Evolutionary conservation across 2,329 filamentous ascomycete species (phyloP), one percentile per base, ranked within the genome.

Genomic region (Ophiocordyceps camponoti-floridani): DNA sequence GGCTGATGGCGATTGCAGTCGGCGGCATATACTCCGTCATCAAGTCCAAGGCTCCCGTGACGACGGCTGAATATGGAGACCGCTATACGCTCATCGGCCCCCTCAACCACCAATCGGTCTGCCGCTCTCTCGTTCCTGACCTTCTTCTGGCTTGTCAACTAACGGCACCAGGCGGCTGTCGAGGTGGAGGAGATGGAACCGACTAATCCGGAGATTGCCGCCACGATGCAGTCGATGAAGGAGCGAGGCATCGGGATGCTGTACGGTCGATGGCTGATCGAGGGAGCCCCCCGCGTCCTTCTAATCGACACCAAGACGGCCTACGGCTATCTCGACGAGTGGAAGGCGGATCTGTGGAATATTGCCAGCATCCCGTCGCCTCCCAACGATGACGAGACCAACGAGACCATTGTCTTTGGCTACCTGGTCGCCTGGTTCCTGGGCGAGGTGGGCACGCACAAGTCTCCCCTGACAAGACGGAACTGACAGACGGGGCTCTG

Each of bases 1-100:
- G n/a, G 38, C 40, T 48, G 18, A 40, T 43, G 37, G 47, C 41
- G 27, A n/a, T 19, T 33, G 16, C 47, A 93, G 91, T 98, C 49
- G 91, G 91, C 58, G 91, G 91, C 56, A 98, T 98, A 67, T 98
- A 98, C 72, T 96, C 89, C 14, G 91, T 98, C 52, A 80, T 98
- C 66, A 98, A 98, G 66, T 98, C 91, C 49, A 98, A 98, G 66
- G 89, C 91, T 35, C 89, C 91, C 43, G 91, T 96, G 49, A 96
- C 91, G 40, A 95, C 89, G 1, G 87, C 87, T 49, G 91, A 98
- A 65, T 98, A 96, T 91, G 91, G 91, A 64, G 87, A 94, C 48
- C 79, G 86, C 52, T 98, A 98, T 65, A 94, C 86, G 27, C 75
- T 96, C 52, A 88, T 98, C 61, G 91, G 91, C 2, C 91, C 91